These are phyloP conservation scores for Coemansia furcata DNA, from an alignment of 192 early-diverging fungal species.

Conservation along the genomic window DNA sequence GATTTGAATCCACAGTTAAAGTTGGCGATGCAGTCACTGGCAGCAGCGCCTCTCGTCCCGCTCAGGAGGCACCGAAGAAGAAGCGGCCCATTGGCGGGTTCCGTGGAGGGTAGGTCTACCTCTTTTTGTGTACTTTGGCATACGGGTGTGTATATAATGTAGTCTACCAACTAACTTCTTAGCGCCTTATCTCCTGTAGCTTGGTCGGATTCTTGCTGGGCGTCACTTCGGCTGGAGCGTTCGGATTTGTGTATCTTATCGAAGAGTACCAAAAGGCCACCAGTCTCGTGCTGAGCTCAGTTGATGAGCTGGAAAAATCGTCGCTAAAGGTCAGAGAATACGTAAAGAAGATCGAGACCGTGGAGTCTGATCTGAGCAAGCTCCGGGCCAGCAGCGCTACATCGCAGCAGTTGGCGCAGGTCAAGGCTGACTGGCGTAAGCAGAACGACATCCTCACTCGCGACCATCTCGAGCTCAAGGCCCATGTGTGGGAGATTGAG, in stretches of 20 bases:
- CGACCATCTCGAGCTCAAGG: constrained; percentile 82
- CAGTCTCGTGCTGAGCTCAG: constrained; percentile 63
- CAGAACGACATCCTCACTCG: constrained; percentile 69
- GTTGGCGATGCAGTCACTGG: constrained; percentile 27
- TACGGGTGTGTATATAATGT: background rate
- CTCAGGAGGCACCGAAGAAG: constrained; percentile 45
- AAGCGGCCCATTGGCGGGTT: constrained; percentile 61
- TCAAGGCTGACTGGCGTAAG: constrained; percentile 52
- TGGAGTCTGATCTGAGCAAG: constrained; percentile 64
- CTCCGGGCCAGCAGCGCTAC: constrained; percentile 61
- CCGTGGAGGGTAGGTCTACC: constrained; percentile 57
- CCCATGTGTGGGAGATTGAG: constrained; percentile 70
- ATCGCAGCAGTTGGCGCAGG: constrained; percentile 51
- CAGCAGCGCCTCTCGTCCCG: constrained; percentile 26
- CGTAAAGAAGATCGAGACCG: constrained; percentile 71
- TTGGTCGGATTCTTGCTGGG: constrained; percentile 79
- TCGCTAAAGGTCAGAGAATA: constrained; percentile 76
- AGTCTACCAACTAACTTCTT: background rate
- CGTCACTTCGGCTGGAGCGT: constrained; percentile 65
- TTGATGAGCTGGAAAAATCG: constrained; percentile 75
- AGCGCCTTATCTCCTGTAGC: constrained; percentile 28
- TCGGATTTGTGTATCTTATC: constrained; percentile 81
- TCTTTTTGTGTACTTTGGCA: background rate
- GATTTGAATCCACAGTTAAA: constrained; percentile 48
- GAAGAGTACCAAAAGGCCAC: constrained; percentile 84